Conservation (phyloP, 2,329 filamentous ascomycete species). For the Ceratocystis lukuohia region DNA sequence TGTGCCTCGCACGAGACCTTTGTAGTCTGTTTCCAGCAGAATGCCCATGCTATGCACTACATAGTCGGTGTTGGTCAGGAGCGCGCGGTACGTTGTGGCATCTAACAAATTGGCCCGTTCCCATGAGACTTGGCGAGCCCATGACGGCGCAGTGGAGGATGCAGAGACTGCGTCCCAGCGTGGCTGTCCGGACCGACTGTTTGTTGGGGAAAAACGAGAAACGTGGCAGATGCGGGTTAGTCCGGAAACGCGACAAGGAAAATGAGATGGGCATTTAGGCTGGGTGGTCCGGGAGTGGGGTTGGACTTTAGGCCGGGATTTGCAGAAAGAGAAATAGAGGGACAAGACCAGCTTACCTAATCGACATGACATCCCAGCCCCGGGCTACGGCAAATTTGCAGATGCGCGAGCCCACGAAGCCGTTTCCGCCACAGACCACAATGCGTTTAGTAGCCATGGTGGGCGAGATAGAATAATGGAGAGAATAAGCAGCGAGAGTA, state of each 20-base stretch:
- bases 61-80: conserved; percentile 64
- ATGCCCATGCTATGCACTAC: conserved; percentile 96
- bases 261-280: too few relatives aligned
- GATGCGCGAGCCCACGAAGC: conserved; percentile 78
- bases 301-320: not conserved
- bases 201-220: conserved; percentile 19
- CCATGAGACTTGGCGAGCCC: conserved; percentile 77
- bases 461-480: conserved; percentile 19
- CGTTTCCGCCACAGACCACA: conserved; percentile 85
- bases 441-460: conserved; percentile 59
- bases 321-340: not conserved
- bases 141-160: conserved; percentile 55
- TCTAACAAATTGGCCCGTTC: conserved; percentile 76
- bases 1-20: conserved; percentile 70
- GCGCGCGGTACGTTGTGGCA: conserved; percentile 62
- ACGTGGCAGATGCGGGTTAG: conserved; percentile 8
- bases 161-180: conserved; percentile 70
- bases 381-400: conserved; percentile 76
- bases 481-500: not conserved
- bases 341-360: conserved; percentile 49
- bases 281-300: too few relatives aligned
- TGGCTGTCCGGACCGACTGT: conserved; percentile 78
- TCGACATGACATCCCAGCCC: conserved; percentile 84
- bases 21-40: conserved; percentile 94
- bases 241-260: too few relatives aligned